Conservation (phyloP, 2,329 filamentous ascomycete species). For the Aspergillus sclerotialis region DNA sequence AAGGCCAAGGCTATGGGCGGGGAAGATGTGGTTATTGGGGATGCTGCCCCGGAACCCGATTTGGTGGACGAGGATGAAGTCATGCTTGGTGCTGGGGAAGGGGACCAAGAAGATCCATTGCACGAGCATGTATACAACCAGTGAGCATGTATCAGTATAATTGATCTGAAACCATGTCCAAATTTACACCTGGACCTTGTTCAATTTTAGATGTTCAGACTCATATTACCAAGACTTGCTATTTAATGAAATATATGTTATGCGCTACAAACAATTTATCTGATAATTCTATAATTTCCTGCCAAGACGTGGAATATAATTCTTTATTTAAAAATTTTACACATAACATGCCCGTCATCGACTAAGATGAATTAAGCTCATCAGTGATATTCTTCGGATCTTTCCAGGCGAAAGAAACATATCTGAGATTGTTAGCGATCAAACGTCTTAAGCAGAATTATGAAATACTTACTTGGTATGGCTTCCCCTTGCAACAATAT, state of each 20-base stretch:
- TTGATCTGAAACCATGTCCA: too few relatives aligned
- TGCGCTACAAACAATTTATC: too few relatives aligned
- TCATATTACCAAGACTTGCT: too few relatives aligned
- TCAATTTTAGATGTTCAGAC: too few relatives aligned
- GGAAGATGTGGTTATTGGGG: constrained; percentile 31
- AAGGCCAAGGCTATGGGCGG: constrained; percentile 54
- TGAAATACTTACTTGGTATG: constrained; percentile 53
- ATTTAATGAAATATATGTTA: too few relatives aligned
- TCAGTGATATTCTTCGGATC: constrained; percentile 56
- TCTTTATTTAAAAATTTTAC: too few relatives aligned
- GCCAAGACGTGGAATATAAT: too few relatives aligned
- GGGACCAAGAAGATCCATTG: constrained; percentile 27
- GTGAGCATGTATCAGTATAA: too few relatives aligned
- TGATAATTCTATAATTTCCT: too few relatives aligned
- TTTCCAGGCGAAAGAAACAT: constrained; percentile 54
- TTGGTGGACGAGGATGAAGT: constrained; percentile 28
- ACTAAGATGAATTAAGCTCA: constrained; percentile 34
- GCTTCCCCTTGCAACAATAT: constrained; percentile 58
- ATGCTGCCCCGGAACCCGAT: constrained; percentile 18
- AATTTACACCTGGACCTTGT: too few relatives aligned
- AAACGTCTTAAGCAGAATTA: not conserved
- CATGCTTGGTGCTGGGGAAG: constrained; percentile 27
- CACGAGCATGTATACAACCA: constrained; percentile 19
- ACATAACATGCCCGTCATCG: too few relatives aligned
- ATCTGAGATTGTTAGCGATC: constrained; percentile 31